A percentile compares a stretch with the other conserved stretches of the same genome.
phyloP scores from a whole-genome alignment of 352 stramenopile genomes.

The Phytophthora niederhauseri region DNA sequence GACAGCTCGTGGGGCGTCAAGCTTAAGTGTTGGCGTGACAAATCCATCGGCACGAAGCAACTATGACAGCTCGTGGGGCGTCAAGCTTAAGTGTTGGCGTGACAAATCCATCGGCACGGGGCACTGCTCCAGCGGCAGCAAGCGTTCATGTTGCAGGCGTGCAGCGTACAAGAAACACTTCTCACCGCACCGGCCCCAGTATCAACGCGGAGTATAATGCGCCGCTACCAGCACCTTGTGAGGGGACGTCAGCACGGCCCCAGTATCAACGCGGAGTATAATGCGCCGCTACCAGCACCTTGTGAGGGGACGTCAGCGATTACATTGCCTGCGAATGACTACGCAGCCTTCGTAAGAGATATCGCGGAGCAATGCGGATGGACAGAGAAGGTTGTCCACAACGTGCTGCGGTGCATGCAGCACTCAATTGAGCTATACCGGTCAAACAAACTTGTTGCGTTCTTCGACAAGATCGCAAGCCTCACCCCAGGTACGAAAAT shows the following conservation, averaged over 20 bases:
- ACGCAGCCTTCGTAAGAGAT: slow-evolving; percentile 43
- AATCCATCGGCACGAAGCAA: slow-evolving; percentile 1
- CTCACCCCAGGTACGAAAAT: slow-evolving; percentile 41
- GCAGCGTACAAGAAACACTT: not conserved
- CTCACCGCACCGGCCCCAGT: not conserved
- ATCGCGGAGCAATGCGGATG: slow-evolving; percentile 42
- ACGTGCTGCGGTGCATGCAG: slow-evolving; percentile 46
- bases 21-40: slow-evolving; percentile 2
- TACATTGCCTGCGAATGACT: slow-evolving; percentile 22
- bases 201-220: slow-evolving; percentile 7
- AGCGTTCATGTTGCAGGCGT: not conserved
- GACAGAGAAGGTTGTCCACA: slow-evolving; percentile 39
- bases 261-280: slow-evolving; percentile 5
- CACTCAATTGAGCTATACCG: slow-evolving; percentile 47
- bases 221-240: not conserved
- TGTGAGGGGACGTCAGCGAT: slow-evolving; percentile 4
- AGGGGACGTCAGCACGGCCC: slow-evolving; percentile 1
- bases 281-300: not conserved
- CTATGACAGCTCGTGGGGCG: slow-evolving; percentile 10
- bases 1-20: slow-evolving; percentile 12
- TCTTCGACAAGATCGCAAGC: slow-evolving; percentile 42
- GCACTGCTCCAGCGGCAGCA: slow-evolving; percentile 7
- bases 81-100: slow-evolving; percentile 3
- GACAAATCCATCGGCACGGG: not conserved
- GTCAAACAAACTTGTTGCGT: slow-evolving; percentile 45